Evolutionary conservation across 2,329 filamentous ascomycete genomes (phyloP), one percentile per base, ranked within the genome.

Genomic region (Colletotrichum chlorophyti): DNA sequence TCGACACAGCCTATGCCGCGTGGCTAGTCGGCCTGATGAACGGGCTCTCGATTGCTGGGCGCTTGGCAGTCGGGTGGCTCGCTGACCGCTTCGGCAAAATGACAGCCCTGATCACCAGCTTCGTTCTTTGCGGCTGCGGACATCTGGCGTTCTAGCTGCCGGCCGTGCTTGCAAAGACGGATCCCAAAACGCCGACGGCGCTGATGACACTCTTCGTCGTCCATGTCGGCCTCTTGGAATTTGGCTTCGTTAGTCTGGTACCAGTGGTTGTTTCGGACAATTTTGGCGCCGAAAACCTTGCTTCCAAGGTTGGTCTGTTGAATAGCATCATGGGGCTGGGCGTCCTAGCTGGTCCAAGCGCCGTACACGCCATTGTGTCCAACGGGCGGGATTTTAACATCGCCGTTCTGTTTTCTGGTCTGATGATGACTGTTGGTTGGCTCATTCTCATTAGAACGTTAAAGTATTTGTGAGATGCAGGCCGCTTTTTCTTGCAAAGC

Each of bases 351-450:
- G 49, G 49, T 4, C 37, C 37, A 19, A 42, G 49, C 24, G 49
- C 14, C 12, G 49, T 52, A 3, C 43, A 52, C 26, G 49, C 49
- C 21, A 52, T 52, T 12, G 37, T 52, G 65, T 69, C 38, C 31
- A 65, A 49, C 14, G n/a, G 19, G 46, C 14, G 29, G 32, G 19
- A 49, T 21, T 49, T 49, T 15, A 37, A 6, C 19, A 37, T 38
- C n/a, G n/a, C n/a, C n/a, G n/a, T n/a, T n/a, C n/a, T n/a, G n/a
- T 12, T 38, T n/a, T 37, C 31, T 1, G 46, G 46, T 6, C 31
- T 38, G 5, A 31, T 49, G 17, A 49, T 49, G 46, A n/a, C 38
- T 8, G 46, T 49, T 4, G 46, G 46, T 4, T 31, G 46, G 5
- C 24, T 49, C 11, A 49, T 49, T 31, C 31, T 38, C 6, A 49